These are phyloP conservation scores for Phialocephala sp. DNA, from an alignment of 2,329 filamentous ascomycete genomes.

Conservation along the genomic window DNA sequence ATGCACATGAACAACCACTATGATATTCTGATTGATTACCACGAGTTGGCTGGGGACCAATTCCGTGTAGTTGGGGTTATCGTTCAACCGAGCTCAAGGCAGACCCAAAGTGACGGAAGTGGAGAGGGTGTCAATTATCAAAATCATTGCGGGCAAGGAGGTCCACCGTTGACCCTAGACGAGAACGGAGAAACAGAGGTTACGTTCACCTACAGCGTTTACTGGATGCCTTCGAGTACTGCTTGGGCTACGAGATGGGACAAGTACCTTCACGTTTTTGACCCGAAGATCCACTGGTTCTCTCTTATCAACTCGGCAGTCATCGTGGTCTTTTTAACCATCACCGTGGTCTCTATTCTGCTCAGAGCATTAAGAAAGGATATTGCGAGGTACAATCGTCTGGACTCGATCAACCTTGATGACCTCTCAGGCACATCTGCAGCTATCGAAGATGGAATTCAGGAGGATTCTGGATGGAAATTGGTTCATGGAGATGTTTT, in stretches of 20 bases:
- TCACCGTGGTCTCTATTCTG: slow-evolving; percentile 92
- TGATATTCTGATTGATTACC: slow-evolving; percentile 92
- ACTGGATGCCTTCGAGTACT: slow-evolving; percentile 83
- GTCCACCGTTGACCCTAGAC: slow-evolving; percentile 66
- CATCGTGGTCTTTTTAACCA: slow-evolving; percentile 88
- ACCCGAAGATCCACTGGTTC: slow-evolving; percentile 99
- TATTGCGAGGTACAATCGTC: slow-evolving; percentile 93
- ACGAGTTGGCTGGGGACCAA: slow-evolving; percentile 73
- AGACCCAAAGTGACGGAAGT: slow-evolving; percentile 57
- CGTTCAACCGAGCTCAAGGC: slow-evolving; percentile 79
- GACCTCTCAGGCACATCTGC: slow-evolving; percentile 81
- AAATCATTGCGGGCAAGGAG: slow-evolving; percentile 63
- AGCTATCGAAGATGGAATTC: slow-evolving; percentile 85
- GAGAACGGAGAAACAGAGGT: slow-evolving; percentile 70
- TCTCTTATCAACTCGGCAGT: slow-evolving; percentile 95
- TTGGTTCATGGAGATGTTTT: slow-evolving; percentile 97
- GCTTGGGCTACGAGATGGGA: slow-evolving; percentile 98
- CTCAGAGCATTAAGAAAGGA: slow-evolving; percentile 90
- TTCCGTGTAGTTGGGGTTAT: slow-evolving; percentile 91
- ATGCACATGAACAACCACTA: slow-evolving; percentile 89
- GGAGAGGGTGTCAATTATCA: slow-evolving; percentile 52
- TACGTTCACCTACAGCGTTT: slow-evolving; percentile 89
- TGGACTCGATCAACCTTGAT: slow-evolving; percentile 89
- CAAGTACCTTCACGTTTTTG: slow-evolving; percentile 96
- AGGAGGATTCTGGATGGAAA: slow-evolving; percentile 99